Evolutionary conservation across 2,329 filamentous ascomycete species (phyloP).

Genomic region (Esteya vermicola): DNA sequence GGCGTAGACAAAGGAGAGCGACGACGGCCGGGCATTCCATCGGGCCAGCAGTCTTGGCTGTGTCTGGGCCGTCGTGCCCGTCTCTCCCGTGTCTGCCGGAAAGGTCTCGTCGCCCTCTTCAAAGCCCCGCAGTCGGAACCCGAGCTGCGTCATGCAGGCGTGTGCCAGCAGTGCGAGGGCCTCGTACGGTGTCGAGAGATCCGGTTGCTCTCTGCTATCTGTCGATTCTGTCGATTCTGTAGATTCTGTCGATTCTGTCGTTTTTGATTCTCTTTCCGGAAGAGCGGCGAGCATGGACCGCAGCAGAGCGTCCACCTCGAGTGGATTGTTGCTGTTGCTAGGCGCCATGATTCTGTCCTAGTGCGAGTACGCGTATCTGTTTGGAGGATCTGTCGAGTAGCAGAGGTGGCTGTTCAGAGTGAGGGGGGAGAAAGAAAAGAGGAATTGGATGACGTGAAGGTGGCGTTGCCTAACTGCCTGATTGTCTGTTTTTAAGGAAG

Average conservation of each 20-base stretch:
- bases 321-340: slow-evolving; percentile 17
- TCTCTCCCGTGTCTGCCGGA: too few species aligned
- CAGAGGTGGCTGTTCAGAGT: neutral
- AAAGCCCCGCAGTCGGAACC: slow-evolving; percentile 72
- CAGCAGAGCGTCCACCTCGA: slow-evolving; percentile 31
- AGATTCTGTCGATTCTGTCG: too few species aligned
- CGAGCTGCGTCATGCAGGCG: slow-evolving; percentile 65
- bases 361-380: neutral
- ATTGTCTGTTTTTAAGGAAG: neutral
- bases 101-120: slow-evolving; percentile 39
- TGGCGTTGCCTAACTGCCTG: neutral
- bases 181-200: slow-evolving; percentile 61
- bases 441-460: neutral
- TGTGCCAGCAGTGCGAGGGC: slow-evolving; percentile 74
- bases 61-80: too few species aligned
- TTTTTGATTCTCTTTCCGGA: slow-evolving; percentile 35
- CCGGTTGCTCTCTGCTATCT: slow-evolving; percentile 30
- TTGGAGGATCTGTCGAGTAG: neutral
- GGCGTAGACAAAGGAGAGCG: slow-evolving; percentile 73
- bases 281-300: slow-evolving; percentile 45
- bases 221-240: too few species aligned
- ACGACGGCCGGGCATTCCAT: slow-evolving; percentile 65
- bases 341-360: neutral
- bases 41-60: slow-evolving; percentile 51
- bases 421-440: neutral